Percentiles rank a stretch among this genome's conserved stretches.
These are phyloP conservation scores for Phytophthora sojae DNA, from an alignment of 352 stramenopile genomes.

Conservation along the genomic window DNA sequence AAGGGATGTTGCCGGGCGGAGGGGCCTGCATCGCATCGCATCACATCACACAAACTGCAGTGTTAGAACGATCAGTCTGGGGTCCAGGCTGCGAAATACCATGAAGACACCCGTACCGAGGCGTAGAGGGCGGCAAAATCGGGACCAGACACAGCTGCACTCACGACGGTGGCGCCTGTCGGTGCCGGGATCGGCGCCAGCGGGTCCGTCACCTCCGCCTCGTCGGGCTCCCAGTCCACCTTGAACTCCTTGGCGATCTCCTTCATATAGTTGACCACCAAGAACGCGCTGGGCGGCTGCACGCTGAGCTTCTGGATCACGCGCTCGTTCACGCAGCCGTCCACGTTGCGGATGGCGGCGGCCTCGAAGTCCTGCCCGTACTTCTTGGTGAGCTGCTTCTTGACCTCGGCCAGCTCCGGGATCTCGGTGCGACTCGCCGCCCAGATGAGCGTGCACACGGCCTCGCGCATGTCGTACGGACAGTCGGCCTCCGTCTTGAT, in stretches of 20 bases:
- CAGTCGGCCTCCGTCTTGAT: slow-evolving; percentile 93
- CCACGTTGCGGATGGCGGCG: slow-evolving; percentile 84
- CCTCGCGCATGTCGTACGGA: slow-evolving; percentile 93
- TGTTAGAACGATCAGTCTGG: neutral
- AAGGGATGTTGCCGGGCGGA: slow-evolving; percentile 50
- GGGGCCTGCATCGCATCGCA: slow-evolving; percentile 44
- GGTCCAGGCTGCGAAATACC: neutral
- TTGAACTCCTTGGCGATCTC: slow-evolving; percentile 96
- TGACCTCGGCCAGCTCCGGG: slow-evolving; percentile 92
- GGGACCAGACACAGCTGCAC: slow-evolving; percentile 85
- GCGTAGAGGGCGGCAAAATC: slow-evolving; percentile 80
- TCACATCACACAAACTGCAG: neutral
- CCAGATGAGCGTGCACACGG: slow-evolving; percentile 95
- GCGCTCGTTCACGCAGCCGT: slow-evolving; percentile 91
- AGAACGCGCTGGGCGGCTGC: slow-evolving; percentile 92
- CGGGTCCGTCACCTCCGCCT: slow-evolving; percentile 76
- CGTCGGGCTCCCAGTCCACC: slow-evolving; percentile 93
- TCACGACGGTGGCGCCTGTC: slow-evolving; percentile 83
- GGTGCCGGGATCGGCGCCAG: slow-evolving; percentile 91
- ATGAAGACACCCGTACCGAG: slow-evolving; percentile 44
- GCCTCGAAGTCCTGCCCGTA: slow-evolving; percentile 91
- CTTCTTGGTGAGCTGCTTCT: slow-evolving; percentile 91
- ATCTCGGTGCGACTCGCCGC: slow-evolving; percentile 92
- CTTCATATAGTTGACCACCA: slow-evolving; percentile 97
- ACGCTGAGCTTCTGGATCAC: slow-evolving; percentile 95